These are phyloP conservation scores for Boletus tylopilopsis DNA, from an alignment of 768 basidiomycete genomes.

Conservation along the genomic window DNA sequence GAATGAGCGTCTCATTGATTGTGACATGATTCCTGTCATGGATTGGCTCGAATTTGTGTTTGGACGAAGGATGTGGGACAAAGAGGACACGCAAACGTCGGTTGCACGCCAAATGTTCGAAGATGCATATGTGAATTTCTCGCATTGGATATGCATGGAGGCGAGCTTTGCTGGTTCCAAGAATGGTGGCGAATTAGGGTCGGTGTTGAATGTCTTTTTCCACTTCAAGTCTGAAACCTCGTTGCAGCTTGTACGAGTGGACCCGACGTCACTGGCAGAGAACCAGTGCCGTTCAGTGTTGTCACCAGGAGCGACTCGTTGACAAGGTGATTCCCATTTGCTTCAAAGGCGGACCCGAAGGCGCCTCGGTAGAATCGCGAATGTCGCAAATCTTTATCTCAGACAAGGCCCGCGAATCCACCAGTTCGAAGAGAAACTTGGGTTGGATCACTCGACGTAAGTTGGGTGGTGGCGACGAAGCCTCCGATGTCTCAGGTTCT, in stretches of 20 bases:
- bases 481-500: background rate
- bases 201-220: too few relatives aligned
- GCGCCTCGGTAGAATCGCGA: background rate
- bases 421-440: background rate
- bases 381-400: slow-evolving; percentile 21
- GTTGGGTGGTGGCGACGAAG: background rate
- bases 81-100: background rate
- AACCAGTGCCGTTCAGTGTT: slow-evolving; percentile 17
- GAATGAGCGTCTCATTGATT: slow-evolving; percentile 5
- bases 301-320: slow-evolving; percentile 4
- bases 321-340: slow-evolving; percentile 15
- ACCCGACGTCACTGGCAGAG: slow-evolving; percentile 12
- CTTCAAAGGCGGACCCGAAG: slow-evolving; percentile 1
- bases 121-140: slow-evolving; percentile 11
- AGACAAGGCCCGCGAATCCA: slow-evolving; percentile 4
- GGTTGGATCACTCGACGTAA: background rate
- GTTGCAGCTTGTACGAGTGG: slow-evolving; percentile 1
- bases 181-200: background rate
- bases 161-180: background rate
- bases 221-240: background rate
- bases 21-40: slow-evolving; percentile 8
- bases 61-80: background rate
- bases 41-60: slow-evolving; percentile 13
- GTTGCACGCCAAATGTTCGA: background rate
- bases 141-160: too few relatives aligned